Conservation (phyloP, 768 basidiomycete genomes). For the Lyophyllum shimeji region DNA sequence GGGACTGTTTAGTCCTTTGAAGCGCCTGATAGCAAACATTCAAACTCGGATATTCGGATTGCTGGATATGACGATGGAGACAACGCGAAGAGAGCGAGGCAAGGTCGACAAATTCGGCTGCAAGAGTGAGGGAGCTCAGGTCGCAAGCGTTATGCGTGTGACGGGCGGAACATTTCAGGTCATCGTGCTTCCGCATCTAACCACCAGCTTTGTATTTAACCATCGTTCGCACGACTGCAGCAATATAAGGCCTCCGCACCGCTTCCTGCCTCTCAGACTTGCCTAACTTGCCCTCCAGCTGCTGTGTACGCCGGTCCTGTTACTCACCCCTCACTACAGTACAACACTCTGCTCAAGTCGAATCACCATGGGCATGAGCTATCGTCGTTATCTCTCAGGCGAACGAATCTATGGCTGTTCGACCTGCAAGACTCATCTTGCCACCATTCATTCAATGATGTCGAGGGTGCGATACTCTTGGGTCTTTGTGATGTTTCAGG, state of each 20-base stretch:
- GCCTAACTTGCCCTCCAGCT: slow-evolving; percentile 4
- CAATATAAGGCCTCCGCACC: slow-evolving; percentile 7
- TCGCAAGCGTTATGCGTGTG: slow-evolving; percentile 7
- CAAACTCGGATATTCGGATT: neutral
- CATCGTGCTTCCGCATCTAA: slow-evolving; percentile 13
- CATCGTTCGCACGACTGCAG: slow-evolving; percentile 19
- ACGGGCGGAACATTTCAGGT: slow-evolving; percentile 18
- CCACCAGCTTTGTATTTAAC: slow-evolving; percentile 24
- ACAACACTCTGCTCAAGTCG: slow-evolving; percentile 12
- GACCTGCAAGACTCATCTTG: slow-evolving; percentile 84
- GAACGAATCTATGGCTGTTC: slow-evolving; percentile 88
- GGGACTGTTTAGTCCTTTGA: neutral
- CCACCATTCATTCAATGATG: slow-evolving; percentile 90
- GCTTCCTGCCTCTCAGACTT: neutral
- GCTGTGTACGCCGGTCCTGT: neutral
- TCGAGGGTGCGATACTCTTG: slow-evolving; percentile 61
- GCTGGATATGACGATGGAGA: neutral
- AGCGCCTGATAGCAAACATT: neutral
- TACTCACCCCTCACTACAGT: slow-evolving; percentile 36
- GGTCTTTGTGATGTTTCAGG: slow-evolving; percentile 2
- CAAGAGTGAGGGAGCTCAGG: neutral
- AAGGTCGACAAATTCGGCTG: slow-evolving; percentile 2
- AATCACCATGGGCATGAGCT: slow-evolving; percentile 79
- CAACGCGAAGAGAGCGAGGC: slow-evolving; percentile 3
- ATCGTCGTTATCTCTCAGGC: slow-evolving; percentile 82